Percentiles rank a stretch among this genome's conserved stretches.
These are phyloP conservation scores for Parsonsia alboflavescens DNA, from an alignment of 257 asterid genomes.

Conservation along the genomic window DNA sequence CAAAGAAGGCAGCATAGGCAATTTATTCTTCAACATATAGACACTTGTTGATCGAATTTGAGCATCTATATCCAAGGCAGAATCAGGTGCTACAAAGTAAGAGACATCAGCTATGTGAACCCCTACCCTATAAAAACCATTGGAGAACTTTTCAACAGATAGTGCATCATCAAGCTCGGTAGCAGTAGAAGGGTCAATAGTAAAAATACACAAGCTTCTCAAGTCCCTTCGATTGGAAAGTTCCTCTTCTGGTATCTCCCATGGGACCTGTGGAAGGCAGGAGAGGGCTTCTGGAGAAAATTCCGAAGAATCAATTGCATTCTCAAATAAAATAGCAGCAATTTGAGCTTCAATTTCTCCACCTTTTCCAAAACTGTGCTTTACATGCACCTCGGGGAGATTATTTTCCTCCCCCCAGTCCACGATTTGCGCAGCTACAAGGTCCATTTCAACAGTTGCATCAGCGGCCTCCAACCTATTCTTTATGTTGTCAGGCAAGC, in stretches of 20 bases:
- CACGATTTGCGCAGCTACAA: conserved; percentile 65
- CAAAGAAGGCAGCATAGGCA: conserved; percentile 43
- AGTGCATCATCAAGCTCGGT: conserved; percentile 93
- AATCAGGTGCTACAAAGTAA: conserved; percentile 67
- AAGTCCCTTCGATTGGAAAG: conserved; percentile 49
- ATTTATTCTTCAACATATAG: conserved; percentile 25
- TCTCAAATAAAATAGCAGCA: conserved; percentile 76
- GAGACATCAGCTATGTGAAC: conserved; percentile 90
- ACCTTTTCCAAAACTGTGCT: conserved; percentile 67
- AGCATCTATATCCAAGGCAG: conserved; percentile 63
- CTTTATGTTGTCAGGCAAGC: conserved; percentile 50
- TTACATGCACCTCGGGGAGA: conserved; percentile 60
- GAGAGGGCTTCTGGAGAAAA: conserved; percentile 58
- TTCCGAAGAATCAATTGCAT: conserved; percentile 61
- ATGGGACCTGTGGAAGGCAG: conserved; percentile 57
- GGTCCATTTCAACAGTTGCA: conserved; percentile 56
- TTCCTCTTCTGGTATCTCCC: conserved; percentile 66
- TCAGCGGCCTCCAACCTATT: conserved; percentile 64
- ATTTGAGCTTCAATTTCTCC: conserved; percentile 68
- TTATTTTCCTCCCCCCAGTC: conserved; percentile 69
- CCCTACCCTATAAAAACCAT: conserved; percentile 64
- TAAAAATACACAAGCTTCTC: conserved; percentile 60
- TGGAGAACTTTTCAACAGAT: conserved; percentile 50
- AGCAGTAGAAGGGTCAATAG: conserved; percentile 80
- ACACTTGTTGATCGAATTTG: conserved; percentile 33